Evolutionary conservation across 164 flowering plant species (phyloP), one percentile per base, ranked within the genome.

Genomic region (Akebia trifoliata): DNA sequence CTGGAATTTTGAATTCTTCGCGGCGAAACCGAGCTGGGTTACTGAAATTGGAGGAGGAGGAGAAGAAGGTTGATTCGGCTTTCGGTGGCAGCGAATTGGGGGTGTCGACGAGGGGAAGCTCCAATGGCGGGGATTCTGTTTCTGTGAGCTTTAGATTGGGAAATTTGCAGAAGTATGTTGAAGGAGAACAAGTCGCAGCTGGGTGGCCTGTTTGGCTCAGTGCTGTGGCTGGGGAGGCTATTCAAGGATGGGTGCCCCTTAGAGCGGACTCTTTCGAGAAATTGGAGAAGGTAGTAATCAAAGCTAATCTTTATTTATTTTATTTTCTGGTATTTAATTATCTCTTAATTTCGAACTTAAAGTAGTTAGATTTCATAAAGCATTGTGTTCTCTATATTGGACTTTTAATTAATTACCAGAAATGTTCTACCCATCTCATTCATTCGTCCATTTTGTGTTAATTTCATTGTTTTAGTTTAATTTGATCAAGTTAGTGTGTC

Each of bases 141-240:
- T 48, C 60, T 43, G 44, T 78, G 22, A 74, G 81, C 47, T 14
- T 77, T 20, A 76, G 70, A 35, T 72, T 82, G 44, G 88, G 85
- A 56, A 78, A 76, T 65, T 67, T 75, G 45, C 73, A 63, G 26
- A 64, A 73, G 57, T 54, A 70, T 50, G 77, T 79, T 6, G 86
- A 82, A 48, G 86, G 79, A 1, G 97, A 87, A 36, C 86, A 82
- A 43, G 68, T 74, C 15, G 81, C 91, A 0, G 93, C 95, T 5
- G 95, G 95, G 0, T 90, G 97, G 97, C 97, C 95, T 0, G 61
- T 86, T 7, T 90, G 97, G 95, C 87, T 90, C 11, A 74, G 78
- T 25, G 73, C 83, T 1, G 84, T 76, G 10, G 91, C 94, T 2
- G 79, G 78, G 0, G 97, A 87, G 50, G 97, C 91, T 49, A 76